Conservation (phyloP, 2,329 filamentous ascomycete species). For the Alternaria ethzedia region DNA sequence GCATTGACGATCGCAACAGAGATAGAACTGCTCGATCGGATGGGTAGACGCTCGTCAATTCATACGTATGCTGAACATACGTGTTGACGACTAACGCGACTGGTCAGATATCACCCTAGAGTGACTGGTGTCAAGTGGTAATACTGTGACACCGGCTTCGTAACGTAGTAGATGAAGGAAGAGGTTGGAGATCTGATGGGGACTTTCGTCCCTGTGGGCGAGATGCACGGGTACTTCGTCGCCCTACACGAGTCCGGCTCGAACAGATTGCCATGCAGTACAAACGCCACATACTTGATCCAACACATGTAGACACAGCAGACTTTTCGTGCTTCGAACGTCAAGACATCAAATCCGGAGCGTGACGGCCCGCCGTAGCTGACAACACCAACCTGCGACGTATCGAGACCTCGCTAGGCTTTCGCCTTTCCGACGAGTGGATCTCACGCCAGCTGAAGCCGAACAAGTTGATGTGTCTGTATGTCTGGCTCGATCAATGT, state of each 20-base stretch:
- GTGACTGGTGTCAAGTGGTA: constrained; percentile 56
- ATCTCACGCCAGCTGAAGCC: constrained; percentile 44
- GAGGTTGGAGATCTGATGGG: constrained; percentile 53
- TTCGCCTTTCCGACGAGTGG: constrained; percentile 66
- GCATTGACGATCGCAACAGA: constrained; percentile 58
- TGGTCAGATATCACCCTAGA: constrained; percentile 61
- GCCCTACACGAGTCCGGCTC: constrained; percentile 12
- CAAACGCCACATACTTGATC: constrained; percentile 35
- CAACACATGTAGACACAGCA: constrained; percentile 26
- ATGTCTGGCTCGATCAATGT: constrained; percentile 48
- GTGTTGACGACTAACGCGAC: constrained; percentile 71
- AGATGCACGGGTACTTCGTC: constrained; percentile 58
- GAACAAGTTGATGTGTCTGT: constrained; percentile 50
- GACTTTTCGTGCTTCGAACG: constrained; percentile 7
- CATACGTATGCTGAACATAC: constrained; percentile 58
- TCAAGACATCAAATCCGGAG: constrained; percentile 43
- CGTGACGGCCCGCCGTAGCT: constrained; percentile 45
- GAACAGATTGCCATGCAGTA: constrained; percentile 21
- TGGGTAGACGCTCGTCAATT: constrained; percentile 64
- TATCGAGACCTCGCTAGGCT: constrained; percentile 61
- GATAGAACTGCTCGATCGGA: constrained; percentile 30
- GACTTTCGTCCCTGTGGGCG: constrained; percentile 51
- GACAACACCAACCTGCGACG: constrained; percentile 42
- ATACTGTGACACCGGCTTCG: constrained; percentile 59
- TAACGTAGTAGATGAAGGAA: constrained; percentile 45